Percentiles rank a stretch among this genome's conserved stretches.
Evolutionary conservation across 768 basidiomycete genomes (phyloP).

Genomic region (Cubamyces sp.): DNA sequence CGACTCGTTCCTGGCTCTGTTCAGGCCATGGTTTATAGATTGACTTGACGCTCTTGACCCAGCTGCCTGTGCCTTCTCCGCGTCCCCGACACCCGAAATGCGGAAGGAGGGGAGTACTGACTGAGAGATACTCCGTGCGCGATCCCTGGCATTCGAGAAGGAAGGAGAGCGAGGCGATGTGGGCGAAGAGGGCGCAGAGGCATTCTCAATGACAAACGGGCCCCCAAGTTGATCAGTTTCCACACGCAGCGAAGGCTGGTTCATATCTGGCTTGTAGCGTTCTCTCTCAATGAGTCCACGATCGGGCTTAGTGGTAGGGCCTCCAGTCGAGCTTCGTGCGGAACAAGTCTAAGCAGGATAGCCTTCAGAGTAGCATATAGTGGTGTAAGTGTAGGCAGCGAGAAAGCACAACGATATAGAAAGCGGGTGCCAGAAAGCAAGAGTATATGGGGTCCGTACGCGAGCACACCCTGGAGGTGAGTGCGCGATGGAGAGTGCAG

Average conservation of each 20-base stretch:
- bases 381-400: background rate
- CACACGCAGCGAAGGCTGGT: constrained; percentile 24
- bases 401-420: background rate
- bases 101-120: constrained; percentile 34
- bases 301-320: too few relatives aligned
- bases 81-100: constrained; percentile 33
- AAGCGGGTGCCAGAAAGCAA: background rate
- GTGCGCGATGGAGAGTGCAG: background rate
- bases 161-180: constrained; percentile 20
- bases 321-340: too few relatives aligned
- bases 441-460: background rate
- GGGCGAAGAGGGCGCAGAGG: constrained; percentile 3
- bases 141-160: constrained; percentile 21
- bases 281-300: background rate
- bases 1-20: constrained; percentile 59
- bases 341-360: background rate
- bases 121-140: constrained; percentile 34
- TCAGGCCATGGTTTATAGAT: constrained; percentile 32
- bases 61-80: constrained; percentile 29
- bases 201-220: constrained; percentile 3
- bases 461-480: constrained; percentile 1
- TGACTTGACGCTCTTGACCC: constrained; percentile 26
- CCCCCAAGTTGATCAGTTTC: constrained; percentile 22
- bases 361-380: background rate
- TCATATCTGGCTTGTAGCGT: background rate